Evolutionary conservation across 2,329 filamentous ascomycete species (phyloP).

Genomic region (Lachnellula cervina): DNA sequence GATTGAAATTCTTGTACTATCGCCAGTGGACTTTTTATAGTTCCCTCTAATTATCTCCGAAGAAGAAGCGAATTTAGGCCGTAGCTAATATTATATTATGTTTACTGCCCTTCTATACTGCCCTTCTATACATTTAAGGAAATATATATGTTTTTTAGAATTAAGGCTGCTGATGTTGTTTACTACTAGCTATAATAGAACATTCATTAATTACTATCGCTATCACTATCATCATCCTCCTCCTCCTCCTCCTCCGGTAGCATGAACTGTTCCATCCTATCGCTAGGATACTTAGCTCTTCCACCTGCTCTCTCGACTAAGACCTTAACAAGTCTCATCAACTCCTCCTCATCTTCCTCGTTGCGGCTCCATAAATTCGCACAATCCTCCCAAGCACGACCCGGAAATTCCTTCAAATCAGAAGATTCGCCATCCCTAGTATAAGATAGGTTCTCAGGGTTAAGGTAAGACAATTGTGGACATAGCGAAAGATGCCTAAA

Average conservation of each 20-base stretch:
- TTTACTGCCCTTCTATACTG: no score
- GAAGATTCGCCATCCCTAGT: neutral
- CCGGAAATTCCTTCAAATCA: neutral
- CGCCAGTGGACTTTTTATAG: no score
- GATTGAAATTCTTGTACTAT: no score
- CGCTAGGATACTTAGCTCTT: neutral
- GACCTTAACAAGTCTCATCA: neutral
- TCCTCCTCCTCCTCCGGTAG: neutral
- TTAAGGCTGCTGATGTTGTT: no score
- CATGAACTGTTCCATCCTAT: neutral
- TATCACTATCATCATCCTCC: no score
- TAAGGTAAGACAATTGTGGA: neutral
- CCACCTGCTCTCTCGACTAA: neutral
- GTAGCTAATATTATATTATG: no score
- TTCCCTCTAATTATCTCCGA: no score
- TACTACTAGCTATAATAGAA: no score
- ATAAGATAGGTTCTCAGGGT: neutral
- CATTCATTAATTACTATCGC: no score
- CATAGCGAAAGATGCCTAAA: neutral
- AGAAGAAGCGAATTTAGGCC: no score
- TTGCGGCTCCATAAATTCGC: neutral
- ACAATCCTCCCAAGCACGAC: neutral
- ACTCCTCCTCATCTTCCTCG: neutral
- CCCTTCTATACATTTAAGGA: no score
- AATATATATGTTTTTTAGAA: no score